Evolutionary conservation across 371 early-diverging fungal species (phyloP), one percentile per base, ranked within the genome.

Genomic region (Mortierella sp.): DNA sequence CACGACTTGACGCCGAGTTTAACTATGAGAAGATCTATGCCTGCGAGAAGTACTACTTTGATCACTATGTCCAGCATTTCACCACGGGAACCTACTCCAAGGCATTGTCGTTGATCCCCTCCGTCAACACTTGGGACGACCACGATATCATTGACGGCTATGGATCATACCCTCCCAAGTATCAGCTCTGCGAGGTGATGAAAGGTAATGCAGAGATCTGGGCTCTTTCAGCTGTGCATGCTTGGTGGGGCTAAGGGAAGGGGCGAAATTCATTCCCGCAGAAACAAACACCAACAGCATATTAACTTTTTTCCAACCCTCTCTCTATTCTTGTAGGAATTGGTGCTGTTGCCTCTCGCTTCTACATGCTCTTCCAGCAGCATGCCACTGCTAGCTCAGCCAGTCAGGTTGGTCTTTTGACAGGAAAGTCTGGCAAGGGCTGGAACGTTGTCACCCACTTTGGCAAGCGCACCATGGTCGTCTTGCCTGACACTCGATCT

Each of bases 361-460:
- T 91, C 82, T 95, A 91, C 80, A 86, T 91, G 48, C 78, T 92
- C 45, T 96, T 92, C 84, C 96, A 96, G 80, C 92, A 91, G 13
- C 96, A 95, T 69, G 88, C 92, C 12, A 92, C 86, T n/a, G 63
- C 78, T 47, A 72, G 80, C 40, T 69, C 82, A 29, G 87, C 91
- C 16, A 53, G 70, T 8, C 71, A 79, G 40, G 86, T 92, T 55
- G 90, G 88, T 17, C 84, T 85, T 53, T 28, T 49, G 31, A 74
- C 76, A 24, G 59, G 68, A n/a, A 79, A 85, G 61, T 88, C 89
- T 25, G 74, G 54, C 9, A 63, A 63, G 54, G 82, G 87, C 45
- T 89, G 59, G 63, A 67, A 60, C 55, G 41, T 40, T 43, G 63
- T 83, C 55, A 84, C 84, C 44, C 85, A 86, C n/a, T 63, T 93